Evolutionary conservation across 1,139 yeast genomes (phyloP), one percentile per base, ranked within the genome.

Genomic region (Sugiyamaella novakii): DNA sequence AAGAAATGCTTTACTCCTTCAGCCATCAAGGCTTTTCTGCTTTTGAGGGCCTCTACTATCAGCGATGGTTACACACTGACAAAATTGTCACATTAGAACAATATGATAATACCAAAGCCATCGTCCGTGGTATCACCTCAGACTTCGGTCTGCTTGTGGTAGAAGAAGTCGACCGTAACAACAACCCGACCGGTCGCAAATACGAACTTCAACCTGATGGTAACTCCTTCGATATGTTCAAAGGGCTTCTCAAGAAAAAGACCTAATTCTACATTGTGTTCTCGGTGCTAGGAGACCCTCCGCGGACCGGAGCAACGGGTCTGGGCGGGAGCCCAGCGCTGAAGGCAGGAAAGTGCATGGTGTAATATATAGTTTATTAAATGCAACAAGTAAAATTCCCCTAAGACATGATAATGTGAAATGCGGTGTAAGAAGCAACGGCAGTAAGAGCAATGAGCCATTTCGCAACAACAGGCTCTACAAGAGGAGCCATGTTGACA

Each of bases 141-240:
- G 95, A 88, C 47, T 85, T 83, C 64, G 99, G 98, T 0, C 72
- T 91, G 67, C 70, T 94, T 51, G 69, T 83, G 19, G 98, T 87
- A 1, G 81, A 80, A 52, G 96, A 87, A 57, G 68, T 81, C 5
- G 74, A 73, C 40, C 57, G 68, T 5, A 62, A 68, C 15, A 74
- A 74, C 34, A 62, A 59, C 15, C 70, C 71, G 11, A 79, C 81
- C 2, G 85, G 87, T 0, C 75, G 73, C 33, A 57, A 47, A 35
- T 81, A 77, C 57, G 85, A 87, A 59, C 71, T 94, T 43, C 98
- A 89, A 65, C 98, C 99, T 0, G 98, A 94, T 65, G 98, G 98
- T 0, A 94, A 94, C 65, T 87, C 97, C 1, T 94, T 94, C 64
- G 98, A 94, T 64, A 91, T 94, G 74, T 85, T 92, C 72, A 85